Base-by-base conservation (phyloP, 2,329 filamentous ascomycete species). In the Malbranchea cinnamomea region DNA sequence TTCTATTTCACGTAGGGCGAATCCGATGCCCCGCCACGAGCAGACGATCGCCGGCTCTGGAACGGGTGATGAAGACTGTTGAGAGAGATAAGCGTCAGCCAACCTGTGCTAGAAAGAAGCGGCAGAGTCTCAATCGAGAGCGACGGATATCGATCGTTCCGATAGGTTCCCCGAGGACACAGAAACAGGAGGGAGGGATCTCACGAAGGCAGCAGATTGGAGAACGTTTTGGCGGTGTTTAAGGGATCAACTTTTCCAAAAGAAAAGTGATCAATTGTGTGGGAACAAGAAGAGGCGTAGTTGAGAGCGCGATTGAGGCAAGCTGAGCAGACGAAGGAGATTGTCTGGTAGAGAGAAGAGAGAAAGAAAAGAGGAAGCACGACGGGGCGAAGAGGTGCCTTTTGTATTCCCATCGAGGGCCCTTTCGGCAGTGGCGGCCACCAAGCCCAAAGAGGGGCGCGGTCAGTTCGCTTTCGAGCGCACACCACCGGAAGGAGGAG, bases 171-270 rank as follows among this genome's bases (percentile, higher is more conserved):
- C 17, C 17, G 11, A 32, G 14, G 15, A n/a, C 15, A 16, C 24
- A n/a, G 16, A 12, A 26, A 29, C 30, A 23, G 40, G 34, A 33
- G 26, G 33, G 39, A 31, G 23, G 18, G 17, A 16, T 64, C 83
- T 59, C 71, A 93, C 85, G 84, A 93, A 73, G 89, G 89, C 48
- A 94, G 78, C 50, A 91, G 78, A 66, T 92, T 94, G 69, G 84
- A 87, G 78, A 93, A 94, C 85, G 83, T 93, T 65, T 81, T 93
- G 82, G 71, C 78, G 76, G 66, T 68, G 46, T 51, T 53, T 41
- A 31, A 44, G 51, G 62, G 74, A 78, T 63, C 72, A 74, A 67
- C 49, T 57, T 63, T 24, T 27, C 41, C 35, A 33, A 31, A 28
- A 37, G 38, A 31, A 36, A 34, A 39, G 38, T 39, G 37, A 36